Evolutionary conservation across 2,329 filamentous ascomycete genomes (phyloP).

Genomic region (Nannizzia gypsea): DNA sequence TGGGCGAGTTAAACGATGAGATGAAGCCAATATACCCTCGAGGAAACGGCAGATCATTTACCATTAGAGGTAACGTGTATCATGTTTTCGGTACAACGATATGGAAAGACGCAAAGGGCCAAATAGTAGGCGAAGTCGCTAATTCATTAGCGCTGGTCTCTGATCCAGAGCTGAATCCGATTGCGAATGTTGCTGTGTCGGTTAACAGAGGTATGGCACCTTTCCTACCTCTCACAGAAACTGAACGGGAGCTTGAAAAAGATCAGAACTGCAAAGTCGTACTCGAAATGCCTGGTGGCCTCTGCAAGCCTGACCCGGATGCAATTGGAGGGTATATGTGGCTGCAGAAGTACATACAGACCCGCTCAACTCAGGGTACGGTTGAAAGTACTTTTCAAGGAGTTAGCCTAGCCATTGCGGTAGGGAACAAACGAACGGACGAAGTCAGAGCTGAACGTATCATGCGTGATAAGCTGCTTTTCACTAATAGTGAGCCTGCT

Average conservation of each 20-base stretch:
- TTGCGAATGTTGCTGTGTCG: conserved; percentile 4
- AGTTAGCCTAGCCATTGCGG: conserved; percentile 10
- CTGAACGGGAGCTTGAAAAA: conserved; percentile 7
- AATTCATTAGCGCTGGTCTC: conserved; percentile 9
- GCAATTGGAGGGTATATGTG: conserved; percentile 12
- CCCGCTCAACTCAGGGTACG: not conserved
- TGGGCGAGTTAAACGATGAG: conserved; percentile 7
- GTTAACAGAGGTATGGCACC: conserved; percentile 4
- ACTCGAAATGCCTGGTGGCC: conserved; percentile 8
- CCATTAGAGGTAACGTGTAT: conserved; percentile 6
- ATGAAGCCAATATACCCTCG: conserved; percentile 3
- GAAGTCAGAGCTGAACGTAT: conserved; percentile 6
- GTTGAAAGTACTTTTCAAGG: conserved; percentile 4
- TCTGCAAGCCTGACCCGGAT: conserved; percentile 6
- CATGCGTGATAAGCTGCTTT: conserved; percentile 3
- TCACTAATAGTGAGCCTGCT: conserved; percentile 9
- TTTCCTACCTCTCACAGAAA: conserved; percentile 9
- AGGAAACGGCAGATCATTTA: conserved; percentile 8
- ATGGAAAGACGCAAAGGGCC: not conserved
- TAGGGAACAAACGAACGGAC: conserved; percentile 6
- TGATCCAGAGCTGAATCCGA: not conserved
- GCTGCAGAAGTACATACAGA: conserved; percentile 9
- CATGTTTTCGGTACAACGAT: conserved; percentile 9
- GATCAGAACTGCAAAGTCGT: conserved; percentile 2
- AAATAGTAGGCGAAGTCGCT: not conserved